These are phyloP conservation scores for Pyronema omphalodes DNA, from an alignment of 495 filamentous ascomycete genomes.

Conservation along the genomic window DNA sequence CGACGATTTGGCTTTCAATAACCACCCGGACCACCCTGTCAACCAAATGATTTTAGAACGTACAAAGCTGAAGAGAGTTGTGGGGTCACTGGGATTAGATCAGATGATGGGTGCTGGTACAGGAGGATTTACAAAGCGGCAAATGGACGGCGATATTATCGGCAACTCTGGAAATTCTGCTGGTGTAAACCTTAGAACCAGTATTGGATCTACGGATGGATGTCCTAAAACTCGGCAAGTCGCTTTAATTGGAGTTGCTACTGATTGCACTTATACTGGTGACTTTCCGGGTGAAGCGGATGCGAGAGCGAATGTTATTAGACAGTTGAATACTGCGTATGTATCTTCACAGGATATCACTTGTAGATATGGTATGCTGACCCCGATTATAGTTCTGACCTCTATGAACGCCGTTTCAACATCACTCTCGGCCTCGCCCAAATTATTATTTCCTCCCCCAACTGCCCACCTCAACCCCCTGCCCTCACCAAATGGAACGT, in stretches of 20 bases:
- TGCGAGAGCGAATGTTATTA: conserved; percentile 58
- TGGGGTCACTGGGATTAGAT: conserved; percentile 13
- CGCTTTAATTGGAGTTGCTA: conserved; percentile 78
- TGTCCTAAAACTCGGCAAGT: conserved; percentile 80
- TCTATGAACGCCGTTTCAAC: conserved; percentile 85
- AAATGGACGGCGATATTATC: conserved; percentile 12
- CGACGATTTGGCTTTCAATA: conserved; percentile 25
- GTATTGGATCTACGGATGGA: conserved; percentile 64
- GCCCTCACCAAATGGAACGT: conserved; percentile 63
- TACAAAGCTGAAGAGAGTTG: conserved; percentile 9
- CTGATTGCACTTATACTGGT: conserved; percentile 71
- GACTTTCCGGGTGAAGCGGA: conserved; percentile 39
- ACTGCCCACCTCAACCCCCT: conserved; percentile 48
- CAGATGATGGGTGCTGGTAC: conserved; percentile 11
- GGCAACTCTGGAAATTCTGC: conserved; percentile 50
- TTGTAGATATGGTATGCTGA: conserved; percentile 5
- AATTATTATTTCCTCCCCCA: conserved; percentile 49
- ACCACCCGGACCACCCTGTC: conserved; percentile 12
- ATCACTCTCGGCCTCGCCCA: conserved; percentile 80
- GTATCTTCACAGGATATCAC: neutral
- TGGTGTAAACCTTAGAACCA: conserved; percentile 60
- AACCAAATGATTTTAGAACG: conserved; percentile 19
- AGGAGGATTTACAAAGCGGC: conserved; percentile 13
- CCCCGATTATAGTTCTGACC: conserved; percentile 33
- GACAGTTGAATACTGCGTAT: conserved; percentile 57